Percentiles rank a stretch among this genome's conserved stretches.
These are phyloP conservation scores for Arxiozyma heterogenica DNA, from an alignment of 1,139 yeast genomes.

Conservation along the genomic window DNA sequence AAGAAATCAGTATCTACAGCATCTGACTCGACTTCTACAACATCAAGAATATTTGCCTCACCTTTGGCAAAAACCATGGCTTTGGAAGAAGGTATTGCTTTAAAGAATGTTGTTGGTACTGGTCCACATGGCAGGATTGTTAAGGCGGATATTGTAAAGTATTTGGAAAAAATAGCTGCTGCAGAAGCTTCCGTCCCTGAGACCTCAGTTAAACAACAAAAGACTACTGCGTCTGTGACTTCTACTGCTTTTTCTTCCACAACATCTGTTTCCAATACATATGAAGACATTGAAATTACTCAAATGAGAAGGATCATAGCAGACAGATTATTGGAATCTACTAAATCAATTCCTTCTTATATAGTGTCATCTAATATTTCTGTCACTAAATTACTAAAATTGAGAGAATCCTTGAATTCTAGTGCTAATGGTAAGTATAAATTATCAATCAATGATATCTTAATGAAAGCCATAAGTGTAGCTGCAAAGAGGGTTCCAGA, in stretches of 20 bases:
- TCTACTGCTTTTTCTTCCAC: constrained; percentile 22
- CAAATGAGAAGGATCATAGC: constrained; percentile 94
- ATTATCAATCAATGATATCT: constrained; percentile 87
- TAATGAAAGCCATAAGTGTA: constrained; percentile 86
- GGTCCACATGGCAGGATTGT: constrained; percentile 95
- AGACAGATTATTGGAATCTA: constrained; percentile 75
- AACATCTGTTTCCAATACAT: constrained; percentile 32
- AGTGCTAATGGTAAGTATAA: constrained; percentile 80
- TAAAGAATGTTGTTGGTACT: constrained; percentile 77
- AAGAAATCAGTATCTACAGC: constrained; percentile 1
- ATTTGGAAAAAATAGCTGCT: constrained; percentile 32
- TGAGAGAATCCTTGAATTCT: constrained; percentile 83
- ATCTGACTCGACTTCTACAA: neutral
- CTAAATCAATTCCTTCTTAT: constrained; percentile 82
- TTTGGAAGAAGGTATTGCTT: constrained; percentile 80
- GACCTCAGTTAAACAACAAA: neutral
- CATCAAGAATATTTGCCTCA: constrained; percentile 72
- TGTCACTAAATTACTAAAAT: constrained; percentile 81
- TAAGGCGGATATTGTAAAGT: constrained; percentile 79
- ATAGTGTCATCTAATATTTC: constrained; percentile 80
- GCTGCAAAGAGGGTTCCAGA: constrained; percentile 89
- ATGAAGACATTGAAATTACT: constrained; percentile 77
- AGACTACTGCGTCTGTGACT: neutral
- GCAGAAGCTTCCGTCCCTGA: constrained; percentile 31
- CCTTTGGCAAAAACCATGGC: constrained; percentile 94